These are phyloP conservation scores for Pichia heedii DNA, from an alignment of 805 yeast species.

Conservation along the genomic window DNA sequence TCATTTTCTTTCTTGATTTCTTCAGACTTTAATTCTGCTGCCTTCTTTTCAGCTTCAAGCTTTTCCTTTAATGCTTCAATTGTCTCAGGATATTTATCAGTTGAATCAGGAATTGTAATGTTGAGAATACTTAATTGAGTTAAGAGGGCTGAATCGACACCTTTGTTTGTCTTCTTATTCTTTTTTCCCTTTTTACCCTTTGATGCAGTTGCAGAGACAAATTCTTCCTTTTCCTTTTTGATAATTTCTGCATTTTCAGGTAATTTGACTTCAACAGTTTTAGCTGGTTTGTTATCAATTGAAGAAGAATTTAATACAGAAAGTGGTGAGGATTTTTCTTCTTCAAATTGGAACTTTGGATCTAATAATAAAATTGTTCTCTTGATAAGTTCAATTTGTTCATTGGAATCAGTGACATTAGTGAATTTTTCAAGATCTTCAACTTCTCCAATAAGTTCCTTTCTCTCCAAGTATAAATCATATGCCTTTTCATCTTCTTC, in stretches of 20 bases:
- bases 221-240: constrained; percentile 46
- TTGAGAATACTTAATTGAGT: constrained; percentile 68
- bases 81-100: constrained; percentile 61
- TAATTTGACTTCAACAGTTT: constrained; percentile 45
- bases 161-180: constrained; percentile 36
- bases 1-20: constrained; percentile 69
- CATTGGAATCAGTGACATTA: constrained; percentile 69
- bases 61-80: constrained; percentile 63
- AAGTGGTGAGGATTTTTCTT: constrained; percentile 11
- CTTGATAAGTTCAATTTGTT: constrained; percentile 71
- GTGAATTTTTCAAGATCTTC: constrained; percentile 67
- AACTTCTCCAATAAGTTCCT: constrained; percentile 44
- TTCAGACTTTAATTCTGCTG: constrained; percentile 76
- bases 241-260: constrained; percentile 57
- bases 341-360: constrained; percentile 62
- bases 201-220: constrained; percentile 44
- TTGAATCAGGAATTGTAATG: constrained; percentile 67
- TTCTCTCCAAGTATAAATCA: constrained; percentile 43
- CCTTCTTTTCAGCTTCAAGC: constrained; percentile 53
- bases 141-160: constrained; percentile 73
- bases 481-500: constrained; percentile 55
- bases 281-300: constrained; percentile 3
- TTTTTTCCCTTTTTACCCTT: constrained; percentile 34
- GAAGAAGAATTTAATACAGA: constrained; percentile 8
- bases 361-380: constrained; percentile 65